Evolutionary conservation across 208 protist species (phyloP).

Genomic region (Lotmaria passim): DNA sequence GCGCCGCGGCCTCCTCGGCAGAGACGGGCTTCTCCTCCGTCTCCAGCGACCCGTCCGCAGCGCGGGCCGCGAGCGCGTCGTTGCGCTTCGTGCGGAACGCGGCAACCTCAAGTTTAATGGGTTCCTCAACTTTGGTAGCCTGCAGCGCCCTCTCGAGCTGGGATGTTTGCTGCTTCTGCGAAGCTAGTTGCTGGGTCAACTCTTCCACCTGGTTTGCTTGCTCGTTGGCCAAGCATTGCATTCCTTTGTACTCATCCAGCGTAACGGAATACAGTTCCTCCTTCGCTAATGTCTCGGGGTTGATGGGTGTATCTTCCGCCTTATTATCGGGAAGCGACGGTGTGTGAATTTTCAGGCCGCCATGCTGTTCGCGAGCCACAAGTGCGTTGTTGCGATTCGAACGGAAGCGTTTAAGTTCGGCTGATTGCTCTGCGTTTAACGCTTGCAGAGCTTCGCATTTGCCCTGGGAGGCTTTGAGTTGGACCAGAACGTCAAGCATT

Average conservation of each 20-base stretch:
- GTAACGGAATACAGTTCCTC: conserved; percentile 21
- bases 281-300: background rate
- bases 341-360: conserved; percentile 2
- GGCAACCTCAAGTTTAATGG: background rate
- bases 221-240: conserved; percentile 7
- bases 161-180: background rate
- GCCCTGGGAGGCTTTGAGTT: conserved; percentile 32
- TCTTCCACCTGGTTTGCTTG: conserved; percentile 3
- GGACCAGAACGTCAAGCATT: conserved; percentile 27
- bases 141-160: background rate
- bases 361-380: conserved; percentile 4
- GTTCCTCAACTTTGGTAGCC: background rate
- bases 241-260: conserved; percentile 20
- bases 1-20: background rate
- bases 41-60: too few species aligned
- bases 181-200: background rate
- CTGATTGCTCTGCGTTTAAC: background rate
- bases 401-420: background rate
- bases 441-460: background rate
- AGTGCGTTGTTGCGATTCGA: conserved; percentile 20
- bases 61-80: too few species aligned
- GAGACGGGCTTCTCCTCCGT: too few species aligned
- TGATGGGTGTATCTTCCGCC: background rate
- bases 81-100: too few species aligned
- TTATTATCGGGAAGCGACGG: background rate